Base-by-base conservation (phyloP, 2,329 filamentous ascomycete genomes). In the Aspergillus sergii region DNA sequence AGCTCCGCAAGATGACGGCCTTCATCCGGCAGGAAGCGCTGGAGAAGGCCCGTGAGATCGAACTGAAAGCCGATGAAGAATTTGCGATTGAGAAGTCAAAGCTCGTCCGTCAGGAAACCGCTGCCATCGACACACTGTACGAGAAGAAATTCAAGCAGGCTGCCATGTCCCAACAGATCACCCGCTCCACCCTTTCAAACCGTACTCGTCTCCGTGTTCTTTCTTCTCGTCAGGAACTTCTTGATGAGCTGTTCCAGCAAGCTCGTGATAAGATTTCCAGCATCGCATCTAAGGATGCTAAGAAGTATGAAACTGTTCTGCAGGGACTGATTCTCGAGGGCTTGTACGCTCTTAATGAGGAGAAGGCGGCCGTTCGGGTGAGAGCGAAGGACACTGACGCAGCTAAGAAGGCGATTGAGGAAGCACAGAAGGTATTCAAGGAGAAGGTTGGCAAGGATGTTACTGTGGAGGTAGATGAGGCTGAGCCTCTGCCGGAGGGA, bases 121-220 rank as follows among this genome's bases (percentile, higher is more conserved):
- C 93, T 76, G 83, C 93, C 80, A 98, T 99, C 84, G 95, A 99
- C 83, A 85, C 85, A 69, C 84, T 91, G 72, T 99, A 97, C 87
- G 92, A 94, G 83, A 98, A 97, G 89, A 98, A 98, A 85, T 96
- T 96, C 88, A 99, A 97, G 86, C 92, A 96, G 83, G 94, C 95
- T 74, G 88, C 91, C 84, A 96, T 98, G 92, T 94, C 93, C 67
- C 95, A 98, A 86, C 95, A 99, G 84, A 98, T 98, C 83, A 96
- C 94, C 68, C 92, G 92, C 77, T 98, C 94, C 68, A 98, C 94
- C 66, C 90, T 97, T 67, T 88, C 94, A 82, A 99, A 99, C 86
- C 96, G 97, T 86, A 95, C 92, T 63, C 89, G 95, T 65, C 89
- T 99, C 80, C 90, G 91, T 78, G 90, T 99, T 61, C 89, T 99